Evolutionary conservation across 2,329 filamentous ascomycete genomes (phyloP), one percentile per base, ranked within the genome.

Genomic region (Cordyceps sp.): DNA sequence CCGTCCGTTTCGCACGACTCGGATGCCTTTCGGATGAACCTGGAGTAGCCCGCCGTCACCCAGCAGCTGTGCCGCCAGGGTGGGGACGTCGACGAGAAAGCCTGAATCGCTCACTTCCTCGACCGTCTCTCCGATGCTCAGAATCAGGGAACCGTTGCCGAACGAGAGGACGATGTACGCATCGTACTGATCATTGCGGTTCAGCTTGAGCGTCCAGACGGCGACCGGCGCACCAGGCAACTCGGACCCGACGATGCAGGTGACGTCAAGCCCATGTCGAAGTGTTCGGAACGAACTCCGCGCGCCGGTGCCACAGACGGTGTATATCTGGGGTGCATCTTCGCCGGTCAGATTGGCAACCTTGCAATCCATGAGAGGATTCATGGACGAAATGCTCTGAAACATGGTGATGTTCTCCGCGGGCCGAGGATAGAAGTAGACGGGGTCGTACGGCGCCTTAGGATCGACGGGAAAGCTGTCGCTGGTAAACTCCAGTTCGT

Each of bases 161-260:
- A 93, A 90, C 3, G 85, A 93, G 5, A 99, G 66, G n/a, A 98
- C 73, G 37, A 98, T 93, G 48, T 96, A 94, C 0, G 84, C 79
- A 54, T 98, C 88, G 41, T 78, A 93, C 43, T 88, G 73, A 43
- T 96, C 88, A 14, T 71, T 69, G 15, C 73, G 73, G 24, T 74
- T 79, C 29, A 93, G 61, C 52, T 93, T 94, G 1, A 92, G 85
- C 0, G 90, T 94, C 88, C 90, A 99, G 4, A 98, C 86, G 2
- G 82, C 80, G 0, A 79, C 82, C 4, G 86, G 85, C n/a, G 82
- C 76, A 47, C 83, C 81, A 9, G 85, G 86, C 24, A 94, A 61
- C 47, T 90, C 82, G 0, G 86, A 93, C 36, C 90, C 84, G n/a
- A 94, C 85, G 36, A 94, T 90, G 50, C 96, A 86, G 24, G 85